These are phyloP conservation scores for Rhododendron vialii DNA, from an alignment of 148 eudicot species.

Conservation along the genomic window DNA sequence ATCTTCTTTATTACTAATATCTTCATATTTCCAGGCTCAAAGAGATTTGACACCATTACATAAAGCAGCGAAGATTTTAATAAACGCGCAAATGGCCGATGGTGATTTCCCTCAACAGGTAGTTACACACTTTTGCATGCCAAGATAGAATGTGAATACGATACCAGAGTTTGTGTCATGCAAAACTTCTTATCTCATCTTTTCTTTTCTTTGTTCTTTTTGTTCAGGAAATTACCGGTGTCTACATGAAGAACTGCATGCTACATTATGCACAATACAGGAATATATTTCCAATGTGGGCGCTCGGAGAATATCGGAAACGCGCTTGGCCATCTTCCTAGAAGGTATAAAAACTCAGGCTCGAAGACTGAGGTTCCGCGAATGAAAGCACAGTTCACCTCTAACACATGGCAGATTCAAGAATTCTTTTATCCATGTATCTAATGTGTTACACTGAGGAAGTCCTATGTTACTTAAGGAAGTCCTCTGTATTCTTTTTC, in stretches of 20 bases:
- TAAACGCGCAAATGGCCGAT: constrained; percentile 44
- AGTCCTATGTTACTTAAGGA: neutral
- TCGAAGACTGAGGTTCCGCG: neutral
- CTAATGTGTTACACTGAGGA: neutral
- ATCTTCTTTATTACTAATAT: neutral
- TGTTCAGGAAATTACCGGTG: constrained; percentile 46
- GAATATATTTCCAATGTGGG: constrained; percentile 32
- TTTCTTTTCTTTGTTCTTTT: neutral
- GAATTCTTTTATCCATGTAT: neutral
- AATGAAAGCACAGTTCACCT: neutral
- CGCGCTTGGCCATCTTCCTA: constrained; percentile 13
- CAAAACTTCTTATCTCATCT: neutral
- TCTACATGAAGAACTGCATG: constrained; percentile 50
- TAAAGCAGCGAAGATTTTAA: constrained; percentile 42
- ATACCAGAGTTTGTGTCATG: neutral
- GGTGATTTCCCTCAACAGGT: constrained; percentile 61
- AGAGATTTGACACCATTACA: constrained; percentile 45
- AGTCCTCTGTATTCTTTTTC: neutral
- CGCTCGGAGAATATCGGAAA: neutral
- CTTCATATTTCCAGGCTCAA: constrained; percentile 23
- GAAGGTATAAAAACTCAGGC: neutral
- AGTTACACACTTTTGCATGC: neutral
- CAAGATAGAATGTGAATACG: neutral
- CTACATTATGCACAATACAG: constrained; percentile 42
- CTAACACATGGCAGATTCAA: neutral